Base-by-base conservation (phyloP, 2,329 filamentous ascomycete species). In the Hypoxylon sp. region DNA sequence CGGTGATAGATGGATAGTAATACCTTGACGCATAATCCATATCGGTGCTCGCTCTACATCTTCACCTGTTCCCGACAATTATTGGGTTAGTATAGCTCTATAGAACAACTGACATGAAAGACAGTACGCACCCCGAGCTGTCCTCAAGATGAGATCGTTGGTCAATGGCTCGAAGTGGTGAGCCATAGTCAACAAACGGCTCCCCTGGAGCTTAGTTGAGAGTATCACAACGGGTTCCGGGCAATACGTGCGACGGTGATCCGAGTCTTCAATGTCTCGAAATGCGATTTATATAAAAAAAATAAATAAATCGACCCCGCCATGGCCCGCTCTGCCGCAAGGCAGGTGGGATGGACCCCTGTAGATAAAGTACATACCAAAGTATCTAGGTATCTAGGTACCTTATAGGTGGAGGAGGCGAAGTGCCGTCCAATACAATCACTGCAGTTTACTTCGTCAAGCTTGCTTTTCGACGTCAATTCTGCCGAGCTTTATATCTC, bases 21-120 rank as follows among this genome's bases (percentile, higher is more conserved):
- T 81, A 94, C 92, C 92, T 87, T 99, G 95, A 77, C 95, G 90
- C 95, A 99, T 99, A 74, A 99, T 92, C 95, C 95, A 99, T 81
- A 96, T 91, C 55, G 95, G 95, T 60, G 95, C 90, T 64, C 95
- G 88, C 77, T 97, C 92, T 66, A 98, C 91, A 74, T 88, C 88
- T 78, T 97, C 84, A 74, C 94, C 93, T 96, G 71, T 50, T 65
- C 67, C 21, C 31, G 26, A 37, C 11, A 35, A 59, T 65, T 61
- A 55, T 46, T 65, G 66, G 64, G 33, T 62, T 49, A 62, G 48
- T 48, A 43, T 45, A 41, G 24, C 53, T 18, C 69, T 58, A 66
- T 61, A 47, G 54, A 47, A 37, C 38, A 26, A 21, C 20, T 56
- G 7, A 27, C 4, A 42, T 45, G 31, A 42, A 15, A 38, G 11